phyloP scores from a whole-genome alignment of 2,329 filamentous ascomycete species.

The Cercospora sojina region DNA sequence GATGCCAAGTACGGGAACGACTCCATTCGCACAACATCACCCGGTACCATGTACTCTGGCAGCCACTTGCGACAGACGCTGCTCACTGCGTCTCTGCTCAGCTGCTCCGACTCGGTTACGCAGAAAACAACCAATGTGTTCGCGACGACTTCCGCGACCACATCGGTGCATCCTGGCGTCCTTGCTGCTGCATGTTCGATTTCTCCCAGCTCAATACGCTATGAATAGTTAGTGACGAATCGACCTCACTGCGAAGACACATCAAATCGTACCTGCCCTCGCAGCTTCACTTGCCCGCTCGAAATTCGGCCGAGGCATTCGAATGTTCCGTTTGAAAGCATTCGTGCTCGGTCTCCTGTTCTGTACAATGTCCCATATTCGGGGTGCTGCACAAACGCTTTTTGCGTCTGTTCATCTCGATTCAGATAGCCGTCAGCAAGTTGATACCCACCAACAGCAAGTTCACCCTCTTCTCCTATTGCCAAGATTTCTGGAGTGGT shows the following conservation, averaged over 20 bases:
- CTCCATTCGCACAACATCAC: constrained; percentile 63
- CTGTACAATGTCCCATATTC: constrained; percentile 71
- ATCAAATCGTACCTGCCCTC: constrained; percentile 59
- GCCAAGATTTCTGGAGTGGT: constrained; percentile 54
- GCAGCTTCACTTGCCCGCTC: constrained; percentile 79
- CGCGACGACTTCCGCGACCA: constrained; percentile 65
- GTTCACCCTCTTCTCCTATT: constrained; percentile 69
- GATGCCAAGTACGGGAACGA: constrained; percentile 74
- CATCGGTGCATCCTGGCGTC: constrained; percentile 61
- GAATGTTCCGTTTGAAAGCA: constrained; percentile 67
- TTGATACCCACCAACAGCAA: constrained; percentile 77
- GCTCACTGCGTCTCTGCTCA: constrained; percentile 49
- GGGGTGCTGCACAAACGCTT: constrained; percentile 66
- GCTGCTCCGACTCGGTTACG: constrained; percentile 48
- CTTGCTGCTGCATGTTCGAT: constrained; percentile 69
- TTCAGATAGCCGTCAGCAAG: constrained; percentile 81
- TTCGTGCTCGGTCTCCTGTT: constrained; percentile 78
- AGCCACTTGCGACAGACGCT: constrained; percentile 70
- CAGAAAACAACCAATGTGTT: constrained; percentile 75
- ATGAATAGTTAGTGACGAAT: constrained; percentile 33
- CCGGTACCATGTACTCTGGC: constrained; percentile 78
- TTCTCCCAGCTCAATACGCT: constrained; percentile 58
- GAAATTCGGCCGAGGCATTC: constrained; percentile 80
- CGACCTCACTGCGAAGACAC: neutral
- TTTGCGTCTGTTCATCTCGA: constrained; percentile 68